These are phyloP conservation scores for Prunus yedoensis DNA, from an alignment of 331 rosid genomes.

Conservation along the genomic window DNA sequence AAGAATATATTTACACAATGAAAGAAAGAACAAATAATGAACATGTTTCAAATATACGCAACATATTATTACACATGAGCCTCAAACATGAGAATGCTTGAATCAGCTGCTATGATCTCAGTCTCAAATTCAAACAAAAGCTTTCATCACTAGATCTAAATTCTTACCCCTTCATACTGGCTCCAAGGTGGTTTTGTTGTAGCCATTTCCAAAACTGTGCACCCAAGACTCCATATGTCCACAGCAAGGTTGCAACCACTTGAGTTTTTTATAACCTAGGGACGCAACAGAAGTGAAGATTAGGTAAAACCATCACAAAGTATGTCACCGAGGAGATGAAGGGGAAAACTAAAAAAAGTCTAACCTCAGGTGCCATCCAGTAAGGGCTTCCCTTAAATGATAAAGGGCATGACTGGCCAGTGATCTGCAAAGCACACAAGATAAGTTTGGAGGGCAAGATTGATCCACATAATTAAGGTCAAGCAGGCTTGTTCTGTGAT, in stretches of 20 bases:
- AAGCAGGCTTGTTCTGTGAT: neutral
- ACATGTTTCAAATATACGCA: too few relatives aligned
- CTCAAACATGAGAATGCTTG: slow-evolving; percentile 7
- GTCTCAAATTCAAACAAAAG: slow-evolving; percentile 2
- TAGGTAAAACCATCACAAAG: slow-evolving; percentile 27
- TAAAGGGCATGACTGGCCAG: slow-evolving; percentile 85
- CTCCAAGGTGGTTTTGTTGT: slow-evolving; percentile 98
- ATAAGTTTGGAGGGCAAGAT: slow-evolving; percentile 19
- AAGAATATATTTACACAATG: too few relatives aligned
- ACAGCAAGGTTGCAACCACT: slow-evolving; percentile 84
- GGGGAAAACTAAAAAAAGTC: slow-evolving; percentile 13
- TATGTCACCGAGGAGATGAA: slow-evolving; percentile 16
- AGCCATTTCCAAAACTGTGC: slow-evolving; percentile 99
- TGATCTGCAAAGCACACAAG: slow-evolving; percentile 55
- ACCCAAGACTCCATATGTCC: slow-evolving; percentile 99
- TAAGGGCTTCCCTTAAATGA: slow-evolving; percentile 98
- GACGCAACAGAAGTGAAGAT: slow-evolving; percentile 25
- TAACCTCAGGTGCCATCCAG: slow-evolving; percentile 99
- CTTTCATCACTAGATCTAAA: slow-evolving; percentile 11
- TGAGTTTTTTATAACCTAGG: slow-evolving; percentile 79
- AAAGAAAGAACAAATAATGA: too few relatives aligned
- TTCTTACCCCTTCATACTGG: slow-evolving; percentile 91
- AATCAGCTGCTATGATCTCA: neutral
- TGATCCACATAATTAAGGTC: slow-evolving; percentile 21
- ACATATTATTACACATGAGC: too few relatives aligned